Percentiles rank a stretch among this genome's conserved stretches.
These are phyloP conservation scores for Pythium phragmitis DNA, from an alignment of 352 stramenopile genomes.

Conservation along the genomic window DNA sequence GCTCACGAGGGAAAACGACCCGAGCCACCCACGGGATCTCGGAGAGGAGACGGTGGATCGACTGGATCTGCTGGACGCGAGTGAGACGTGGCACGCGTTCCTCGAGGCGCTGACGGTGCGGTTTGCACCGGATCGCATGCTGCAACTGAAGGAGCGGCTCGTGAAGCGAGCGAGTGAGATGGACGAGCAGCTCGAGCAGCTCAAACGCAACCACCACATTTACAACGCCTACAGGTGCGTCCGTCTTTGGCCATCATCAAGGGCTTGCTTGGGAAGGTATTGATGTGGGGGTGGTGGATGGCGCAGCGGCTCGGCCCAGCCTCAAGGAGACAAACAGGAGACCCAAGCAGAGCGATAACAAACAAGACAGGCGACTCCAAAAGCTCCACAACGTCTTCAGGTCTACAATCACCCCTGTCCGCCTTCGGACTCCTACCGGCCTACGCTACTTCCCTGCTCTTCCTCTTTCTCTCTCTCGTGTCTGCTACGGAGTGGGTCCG, in stretches of 20 bases:
- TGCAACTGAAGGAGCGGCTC: slow-evolving; percentile 62
- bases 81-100: slow-evolving; percentile 55
- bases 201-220: slow-evolving; percentile 62
- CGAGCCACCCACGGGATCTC: slow-evolving; percentile 27
- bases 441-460: not conserved
- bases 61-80: slow-evolving; percentile 39
- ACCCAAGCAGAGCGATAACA: not conserved
- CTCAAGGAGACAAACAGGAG: not conserved
- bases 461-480: not conserved
- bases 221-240: slow-evolving; percentile 65
- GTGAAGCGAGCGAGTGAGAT: slow-evolving; percentile 47
- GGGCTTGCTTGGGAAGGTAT: too few relatives aligned
- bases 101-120: slow-evolving; percentile 61
- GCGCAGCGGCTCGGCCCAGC: slow-evolving; percentile 14
- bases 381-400: slow-evolving; percentile 9
- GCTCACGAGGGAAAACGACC: slow-evolving; percentile 56
- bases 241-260: not conserved
- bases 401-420: slow-evolving; percentile 9
- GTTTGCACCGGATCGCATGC: slow-evolving; percentile 64
- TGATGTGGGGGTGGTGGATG: not conserved
- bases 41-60: slow-evolving; percentile 22
- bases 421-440: too few relatives aligned
- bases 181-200: slow-evolving; percentile 42
- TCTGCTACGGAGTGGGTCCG: not conserved
- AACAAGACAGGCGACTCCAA: not conserved